Evolutionary conservation across 495 filamentous ascomycete species (phyloP).

Genomic region (Extremus antarcticus): DNA sequence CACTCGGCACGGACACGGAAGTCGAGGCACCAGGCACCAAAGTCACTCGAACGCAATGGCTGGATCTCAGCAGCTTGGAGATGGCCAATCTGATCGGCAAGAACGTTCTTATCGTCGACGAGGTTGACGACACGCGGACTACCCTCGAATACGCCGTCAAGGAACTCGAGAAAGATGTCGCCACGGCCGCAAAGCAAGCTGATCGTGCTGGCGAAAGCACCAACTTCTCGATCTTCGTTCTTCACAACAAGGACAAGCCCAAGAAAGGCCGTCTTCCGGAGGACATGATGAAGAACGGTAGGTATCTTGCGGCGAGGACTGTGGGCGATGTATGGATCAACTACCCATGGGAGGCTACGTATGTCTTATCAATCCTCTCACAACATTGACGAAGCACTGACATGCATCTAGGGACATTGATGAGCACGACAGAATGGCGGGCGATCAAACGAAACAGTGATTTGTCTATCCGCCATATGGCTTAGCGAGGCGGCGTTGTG

Average conservation of each 20-base stretch:
- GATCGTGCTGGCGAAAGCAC: conserved; percentile 57
- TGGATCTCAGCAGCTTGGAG: conserved; percentile 78
- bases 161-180: conserved; percentile 95
- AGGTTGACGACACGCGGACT: conserved; percentile 96
- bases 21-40: conserved; percentile 77
- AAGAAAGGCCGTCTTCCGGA: conserved; percentile 83
- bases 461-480: background rate
- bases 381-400: background rate
- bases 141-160: conserved; percentile 94
- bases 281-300: conserved; percentile 62
- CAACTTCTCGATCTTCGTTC: conserved; percentile 82
- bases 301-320: conserved; percentile 80
- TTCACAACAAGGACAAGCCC: conserved; percentile 82
- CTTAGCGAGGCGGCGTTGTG: no score
- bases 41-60: conserved; percentile 96
- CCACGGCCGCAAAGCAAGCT: conserved; percentile 59
- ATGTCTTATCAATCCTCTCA: conserved; percentile 26
- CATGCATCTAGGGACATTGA: conserved; percentile 64
- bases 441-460: conserved; percentile 9
- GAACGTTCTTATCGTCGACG: conserved; percentile 95
- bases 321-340: conserved; percentile 93
- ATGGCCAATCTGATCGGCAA: conserved; percentile 92
- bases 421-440: conserved; percentile 69
- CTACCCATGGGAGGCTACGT: conserved; percentile 97
- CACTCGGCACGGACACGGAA: conserved; percentile 45